A percentile compares a stretch with the other conserved stretches of the same genome.
Conservation (phyloP, 129 eudicot genomes). For the Flaveria trinervia region DNA sequence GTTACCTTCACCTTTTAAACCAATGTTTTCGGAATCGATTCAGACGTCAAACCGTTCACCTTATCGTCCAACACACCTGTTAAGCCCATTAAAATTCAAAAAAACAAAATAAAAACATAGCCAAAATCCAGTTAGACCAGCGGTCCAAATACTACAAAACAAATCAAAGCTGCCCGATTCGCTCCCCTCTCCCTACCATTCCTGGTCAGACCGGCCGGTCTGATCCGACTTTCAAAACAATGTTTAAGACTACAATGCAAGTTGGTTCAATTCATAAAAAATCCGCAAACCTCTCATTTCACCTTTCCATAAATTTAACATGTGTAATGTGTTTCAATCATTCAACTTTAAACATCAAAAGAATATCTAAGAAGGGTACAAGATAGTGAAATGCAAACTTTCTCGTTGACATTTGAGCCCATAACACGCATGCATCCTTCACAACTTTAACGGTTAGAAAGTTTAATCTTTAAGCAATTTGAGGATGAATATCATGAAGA, state of each 20-base stretch:
- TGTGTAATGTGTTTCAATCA: constrained; percentile 23
- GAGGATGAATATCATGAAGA: constrained; percentile 50
- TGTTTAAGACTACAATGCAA: not conserved
- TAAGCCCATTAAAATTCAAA: no score
- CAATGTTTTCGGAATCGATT: no score
- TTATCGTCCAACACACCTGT: no score
- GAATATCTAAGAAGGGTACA: constrained; percentile 29
- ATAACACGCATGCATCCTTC: constrained; percentile 14
- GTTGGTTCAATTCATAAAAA: constrained; percentile 26
- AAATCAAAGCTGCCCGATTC: no score
- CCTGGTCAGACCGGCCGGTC: no score
- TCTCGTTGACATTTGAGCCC: constrained; percentile 41
- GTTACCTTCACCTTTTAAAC: no score
- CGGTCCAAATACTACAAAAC: no score
- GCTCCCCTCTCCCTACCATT: no score
- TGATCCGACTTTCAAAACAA: no score
- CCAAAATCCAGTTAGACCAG: no score
- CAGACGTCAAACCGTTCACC: no score
- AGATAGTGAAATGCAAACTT: constrained; percentile 28
- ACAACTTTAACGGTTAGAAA: constrained; percentile 30
- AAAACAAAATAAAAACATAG: no score
- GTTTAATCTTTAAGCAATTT: constrained; percentile 11
- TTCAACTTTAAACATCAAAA: constrained; percentile 30
- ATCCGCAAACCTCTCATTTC: constrained; percentile 27
- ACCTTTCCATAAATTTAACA: constrained; percentile 27